These are phyloP conservation scores for Cicer yamashitae DNA, from an alignment of 306 rosid genomes.

Conservation along the genomic window DNA sequence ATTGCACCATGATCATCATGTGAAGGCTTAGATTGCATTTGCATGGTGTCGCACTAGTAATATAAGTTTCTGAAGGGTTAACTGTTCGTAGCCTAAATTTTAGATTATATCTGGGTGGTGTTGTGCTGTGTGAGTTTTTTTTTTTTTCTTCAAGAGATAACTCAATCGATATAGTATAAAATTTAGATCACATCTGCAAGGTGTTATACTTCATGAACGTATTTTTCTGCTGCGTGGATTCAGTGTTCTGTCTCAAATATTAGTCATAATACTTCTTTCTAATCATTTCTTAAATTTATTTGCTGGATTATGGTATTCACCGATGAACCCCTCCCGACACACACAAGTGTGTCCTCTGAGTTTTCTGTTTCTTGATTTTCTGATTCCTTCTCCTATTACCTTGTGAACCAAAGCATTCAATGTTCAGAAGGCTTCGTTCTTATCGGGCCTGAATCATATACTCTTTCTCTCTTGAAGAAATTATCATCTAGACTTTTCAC, in stretches of 20 bases:
- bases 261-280: not conserved
- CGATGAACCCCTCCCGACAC: too few species aligned
- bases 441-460: not conserved
- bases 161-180: not conserved
- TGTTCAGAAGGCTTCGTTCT: not conserved
- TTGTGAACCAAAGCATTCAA: not conserved
- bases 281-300: not conserved
- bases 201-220: not conserved
- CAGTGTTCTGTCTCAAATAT: not conserved
- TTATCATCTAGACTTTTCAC: not conserved
- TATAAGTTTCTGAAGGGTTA: not conserved
- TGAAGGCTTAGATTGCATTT: constrained; percentile 8
- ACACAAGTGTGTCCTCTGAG: not conserved
- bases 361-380: not conserved
- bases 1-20: not conserved
- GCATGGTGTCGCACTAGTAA: not conserved
- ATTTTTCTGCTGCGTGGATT: not conserved
- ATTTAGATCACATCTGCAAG: not conserved
- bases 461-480: constrained; percentile 6
- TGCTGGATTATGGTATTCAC: too few species aligned
- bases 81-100: not conserved
- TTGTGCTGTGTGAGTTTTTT: not conserved
- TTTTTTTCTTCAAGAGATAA: not conserved
- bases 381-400: not conserved
- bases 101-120: constrained; percentile 3